Base-by-base conservation (phyloP, 768 basidiomycete species). In the Calocybe indica region DNA sequence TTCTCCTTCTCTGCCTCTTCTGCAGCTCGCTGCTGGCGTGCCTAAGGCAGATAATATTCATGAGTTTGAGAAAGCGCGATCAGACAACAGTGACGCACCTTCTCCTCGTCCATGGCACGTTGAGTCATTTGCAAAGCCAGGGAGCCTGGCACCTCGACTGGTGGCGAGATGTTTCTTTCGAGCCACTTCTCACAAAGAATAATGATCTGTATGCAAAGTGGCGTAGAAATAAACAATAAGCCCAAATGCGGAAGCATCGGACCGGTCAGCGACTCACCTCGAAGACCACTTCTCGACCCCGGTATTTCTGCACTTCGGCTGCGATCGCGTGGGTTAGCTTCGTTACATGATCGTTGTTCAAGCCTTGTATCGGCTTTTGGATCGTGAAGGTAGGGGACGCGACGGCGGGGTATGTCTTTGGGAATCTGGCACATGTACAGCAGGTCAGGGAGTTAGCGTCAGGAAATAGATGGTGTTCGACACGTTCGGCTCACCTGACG, bases 221-320 rank as follows among this genome's bases (percentile, higher is more conserved):
- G 22, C 22, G 22, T 22, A 22, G 22, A 15, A 10, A 40, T 37
- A 14, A 31, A 40, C 5, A 8, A 11, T 45, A 14, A 55, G 43
- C 31, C 15, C 46, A 45, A 39, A 40, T 37, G 35, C 22, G 11
- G 9, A 36, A 9, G 22, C 42, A 48, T 47, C 41, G 11, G 34
- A 10, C 10, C 11, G 31, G 22, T 30, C 10, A 29, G 34, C 5
- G 7, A 62, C 75, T 14, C 30, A 86, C 86, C 69, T 86, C 78
- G 61, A 90, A 88, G 32, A 89, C 84, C 78, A 88, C 84, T 62
- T 88, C 87, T 14, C 76, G 74, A 4, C 88, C 88, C 45, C 76
- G 71, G 52, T 73, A 62, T 53, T 72, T 78, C 65, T 83, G 82
- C 1, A 80, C 84, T 57, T 91, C 84, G 0, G 68, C 64, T 46